A percentile compares a stretch with the other conserved stretches of the same genome.
phyloP scores from a whole-genome alignment of 768 basidiomycete species.

The Cubamyces sp. region DNA sequence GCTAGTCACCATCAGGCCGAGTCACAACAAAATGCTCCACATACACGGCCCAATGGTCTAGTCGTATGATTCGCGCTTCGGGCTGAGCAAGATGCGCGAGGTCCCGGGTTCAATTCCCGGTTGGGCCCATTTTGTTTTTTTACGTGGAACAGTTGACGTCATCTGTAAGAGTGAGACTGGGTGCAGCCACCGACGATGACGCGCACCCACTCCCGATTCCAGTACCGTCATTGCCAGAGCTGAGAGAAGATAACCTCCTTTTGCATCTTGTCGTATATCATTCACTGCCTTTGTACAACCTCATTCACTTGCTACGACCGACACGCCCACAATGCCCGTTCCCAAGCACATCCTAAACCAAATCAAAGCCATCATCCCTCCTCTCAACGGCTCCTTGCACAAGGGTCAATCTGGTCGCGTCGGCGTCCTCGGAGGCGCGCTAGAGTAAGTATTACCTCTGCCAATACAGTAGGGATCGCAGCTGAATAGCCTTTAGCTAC shows the following conservation, averaged over 20 bases:
- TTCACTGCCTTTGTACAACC: neutral
- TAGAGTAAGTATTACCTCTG: conserved; percentile 66
- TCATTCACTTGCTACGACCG: neutral
- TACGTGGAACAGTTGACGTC: neutral
- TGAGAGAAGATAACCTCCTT: too few relatives aligned
- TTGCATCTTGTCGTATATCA: too few relatives aligned
- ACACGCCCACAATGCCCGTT: conserved; percentile 52
- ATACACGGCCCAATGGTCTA: conserved; percentile 15
- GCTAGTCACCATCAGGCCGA: too few relatives aligned
- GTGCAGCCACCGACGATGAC: neutral
- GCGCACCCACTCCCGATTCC: neutral
- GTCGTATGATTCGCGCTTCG: conserved; percentile 22
- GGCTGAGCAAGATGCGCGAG: conserved; percentile 7
- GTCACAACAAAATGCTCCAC: neutral
- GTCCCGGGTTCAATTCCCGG: conserved; percentile 21
- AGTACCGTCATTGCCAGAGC: too few relatives aligned
- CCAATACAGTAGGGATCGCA: neutral
- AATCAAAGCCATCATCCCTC: conserved; percentile 85
- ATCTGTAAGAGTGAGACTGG: too few relatives aligned
- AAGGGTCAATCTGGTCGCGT: conserved; percentile 98
- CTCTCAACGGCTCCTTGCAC: conserved; percentile 84
- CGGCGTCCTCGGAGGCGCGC: conserved; percentile 90
- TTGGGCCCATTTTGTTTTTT: conserved; percentile 11
- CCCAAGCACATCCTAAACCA: conserved; percentile 66
- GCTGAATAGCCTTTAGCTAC: conserved; percentile 57